Conservation (phyloP, 2,329 filamentous ascomycete genomes). For the Macroventuria anomochaeta region DNA sequence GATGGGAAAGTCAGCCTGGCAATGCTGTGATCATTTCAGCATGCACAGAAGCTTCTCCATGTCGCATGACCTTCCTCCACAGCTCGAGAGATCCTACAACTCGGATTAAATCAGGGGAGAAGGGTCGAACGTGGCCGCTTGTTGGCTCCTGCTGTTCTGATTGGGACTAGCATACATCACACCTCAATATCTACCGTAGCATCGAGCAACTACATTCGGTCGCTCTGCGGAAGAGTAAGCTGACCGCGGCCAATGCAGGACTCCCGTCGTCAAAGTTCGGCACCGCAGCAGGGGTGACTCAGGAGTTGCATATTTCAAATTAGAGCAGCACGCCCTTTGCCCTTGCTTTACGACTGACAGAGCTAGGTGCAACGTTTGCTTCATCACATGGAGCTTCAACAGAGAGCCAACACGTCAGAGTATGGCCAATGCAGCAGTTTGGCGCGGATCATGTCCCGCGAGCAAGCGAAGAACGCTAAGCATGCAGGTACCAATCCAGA, state of each 20-base stretch:
- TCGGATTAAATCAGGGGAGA: not conserved
- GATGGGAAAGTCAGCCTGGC: not conserved
- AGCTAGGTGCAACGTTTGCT: not conserved
- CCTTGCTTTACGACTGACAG: not conserved
- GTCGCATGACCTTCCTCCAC: not conserved
- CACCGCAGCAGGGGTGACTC: not conserved
- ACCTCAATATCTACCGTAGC: not conserved
- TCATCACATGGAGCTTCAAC: not conserved
- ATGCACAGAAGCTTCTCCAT: not conserved
- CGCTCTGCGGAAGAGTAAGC: not conserved
- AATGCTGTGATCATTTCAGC: not conserved
- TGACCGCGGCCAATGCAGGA: not conserved
- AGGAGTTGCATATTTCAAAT: not conserved
- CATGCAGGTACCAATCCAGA: not conserved
- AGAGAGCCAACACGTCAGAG: not conserved
- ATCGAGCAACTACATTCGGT: not conserved
- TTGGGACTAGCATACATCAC: not conserved
- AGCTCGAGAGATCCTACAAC: not conserved
- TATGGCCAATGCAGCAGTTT: no score
- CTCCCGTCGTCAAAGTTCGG: not conserved
- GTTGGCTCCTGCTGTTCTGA: not conserved
- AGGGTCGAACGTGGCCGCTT: not conserved
- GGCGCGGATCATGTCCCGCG: not conserved
- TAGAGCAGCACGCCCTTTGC: not conserved
- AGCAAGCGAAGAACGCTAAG: not conserved